phyloP scores from a whole-genome alignment of 148 eudicot genomes.

The Amaranthus cruentus region DNA sequence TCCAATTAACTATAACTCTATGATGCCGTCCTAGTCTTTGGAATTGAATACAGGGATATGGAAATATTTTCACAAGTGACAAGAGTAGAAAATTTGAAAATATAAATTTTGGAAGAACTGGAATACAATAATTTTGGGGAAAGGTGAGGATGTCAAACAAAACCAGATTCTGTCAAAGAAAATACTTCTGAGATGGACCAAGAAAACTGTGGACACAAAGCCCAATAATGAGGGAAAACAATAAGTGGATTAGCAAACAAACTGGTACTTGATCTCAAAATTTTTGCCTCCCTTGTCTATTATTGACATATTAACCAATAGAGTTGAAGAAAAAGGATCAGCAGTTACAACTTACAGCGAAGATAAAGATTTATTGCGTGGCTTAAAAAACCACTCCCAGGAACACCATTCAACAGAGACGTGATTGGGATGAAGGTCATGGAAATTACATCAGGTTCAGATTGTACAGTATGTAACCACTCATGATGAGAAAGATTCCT shows the following conservation, averaged over 20 bases:
- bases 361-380: constrained; percentile 95
- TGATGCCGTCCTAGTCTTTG: no score
- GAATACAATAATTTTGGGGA: no score
- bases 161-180: no score
- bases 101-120: no score
- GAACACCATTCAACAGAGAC: constrained; percentile 84
- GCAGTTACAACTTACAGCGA: constrained; percentile 63
- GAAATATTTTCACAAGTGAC: no score
- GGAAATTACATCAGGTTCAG: constrained; percentile 87
- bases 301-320: neutral
- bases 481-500: constrained; percentile 57
- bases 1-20: no score
- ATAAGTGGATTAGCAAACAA: neutral
- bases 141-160: no score
- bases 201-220: no score
- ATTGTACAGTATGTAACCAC: constrained; percentile 85
- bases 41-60: no score
- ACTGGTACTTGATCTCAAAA: neutral
- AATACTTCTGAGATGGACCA: no score
- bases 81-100: no score
- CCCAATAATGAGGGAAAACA: neutral
- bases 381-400: constrained; percentile 96
- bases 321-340: neutral
- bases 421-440: constrained; percentile 97
- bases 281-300: neutral